Evolutionary conservation across 1,284 basidiomycete genomes (phyloP), one percentile per base, ranked within the genome.

Genomic region (Ceratobasidium sp.): DNA sequence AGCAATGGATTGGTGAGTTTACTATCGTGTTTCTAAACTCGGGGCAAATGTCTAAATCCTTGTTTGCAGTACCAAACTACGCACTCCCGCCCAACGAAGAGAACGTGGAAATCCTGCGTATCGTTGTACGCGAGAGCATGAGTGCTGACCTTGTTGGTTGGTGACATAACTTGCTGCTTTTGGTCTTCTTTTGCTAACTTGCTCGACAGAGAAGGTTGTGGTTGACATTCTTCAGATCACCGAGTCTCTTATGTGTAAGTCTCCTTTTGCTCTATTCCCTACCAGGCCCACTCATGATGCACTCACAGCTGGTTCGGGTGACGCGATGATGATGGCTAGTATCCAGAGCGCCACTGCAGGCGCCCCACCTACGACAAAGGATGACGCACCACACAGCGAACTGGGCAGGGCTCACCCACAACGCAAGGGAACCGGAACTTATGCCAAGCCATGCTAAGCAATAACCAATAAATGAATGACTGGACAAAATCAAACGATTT

Each of bases 71-170:
- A 0, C 94, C 94, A 1, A 96, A 92, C 80, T 95, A 95, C 78
- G 90, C 92, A 75, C 84, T 94, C 39, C 87, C 93, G 9, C 93
- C 93, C 4, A 81, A 84, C 73, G 80, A 91, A 71, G 83, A 93
- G 74, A 82, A 87, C 16, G 81, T 89, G 55, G 88, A 96, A 78
- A 95, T 97, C 76, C 84, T 97, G 60, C 89, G 94, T 70, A 93
- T 96, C 14, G 95, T 97, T 57, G 76, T 80, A 12, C 86, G 91
- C 62, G 94, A 96, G 81, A 91, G 85, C 75, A 82, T 90, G 79
- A 85, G 87, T 0, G 90, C 83, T 75, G 84, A 88, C 85, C 84
- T 92, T 73, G 78, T 91, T 72, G 90, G 89, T 89, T 76, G 80
- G 86, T 80, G 14, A 43, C 5, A 26, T 65, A 3, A 5, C 39